Conservation (phyloP, 331 rosid genomes). For the Malus hybrid region DNA sequence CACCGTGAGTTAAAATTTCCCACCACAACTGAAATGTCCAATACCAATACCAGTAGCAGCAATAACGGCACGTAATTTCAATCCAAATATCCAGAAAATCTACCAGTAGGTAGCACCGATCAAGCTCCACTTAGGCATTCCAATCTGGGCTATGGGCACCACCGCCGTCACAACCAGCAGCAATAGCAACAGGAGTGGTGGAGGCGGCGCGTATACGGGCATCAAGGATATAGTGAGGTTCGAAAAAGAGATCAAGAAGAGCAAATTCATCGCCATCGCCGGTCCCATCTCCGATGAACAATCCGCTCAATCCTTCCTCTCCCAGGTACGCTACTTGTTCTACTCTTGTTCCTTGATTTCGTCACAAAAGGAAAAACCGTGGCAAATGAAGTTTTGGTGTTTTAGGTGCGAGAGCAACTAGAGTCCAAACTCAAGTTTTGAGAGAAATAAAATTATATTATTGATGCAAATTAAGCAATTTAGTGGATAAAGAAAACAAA, state of each 20-base stretch:
- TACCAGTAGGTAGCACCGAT: background rate
- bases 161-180: conserved; percentile 15
- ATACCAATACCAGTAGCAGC: conserved; percentile 37
- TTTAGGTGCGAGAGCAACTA: conserved; percentile 64
- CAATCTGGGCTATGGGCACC: conserved; percentile 42
- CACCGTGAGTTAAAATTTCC: background rate
- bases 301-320: too few relatives aligned
- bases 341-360: background rate
- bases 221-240: conserved; percentile 50
- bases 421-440: too few relatives aligned
- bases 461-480: too few relatives aligned
- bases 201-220: conserved; percentile 54
- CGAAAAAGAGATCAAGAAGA: conserved; percentile 69
- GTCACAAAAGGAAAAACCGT: background rate
- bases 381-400: background rate
- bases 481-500: too few relatives aligned
- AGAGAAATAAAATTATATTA: too few relatives aligned
- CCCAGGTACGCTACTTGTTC: too few relatives aligned
- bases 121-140: conserved; percentile 5
- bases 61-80: conserved; percentile 12
- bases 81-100: background rate
- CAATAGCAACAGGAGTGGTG: conserved; percentile 4
- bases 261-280: conserved; percentile 87
- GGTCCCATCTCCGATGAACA: conserved; percentile 28
- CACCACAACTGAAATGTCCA: background rate